Base-by-base conservation (phyloP, 2,329 filamentous ascomycete species). In the Phialophora chinensis region DNA sequence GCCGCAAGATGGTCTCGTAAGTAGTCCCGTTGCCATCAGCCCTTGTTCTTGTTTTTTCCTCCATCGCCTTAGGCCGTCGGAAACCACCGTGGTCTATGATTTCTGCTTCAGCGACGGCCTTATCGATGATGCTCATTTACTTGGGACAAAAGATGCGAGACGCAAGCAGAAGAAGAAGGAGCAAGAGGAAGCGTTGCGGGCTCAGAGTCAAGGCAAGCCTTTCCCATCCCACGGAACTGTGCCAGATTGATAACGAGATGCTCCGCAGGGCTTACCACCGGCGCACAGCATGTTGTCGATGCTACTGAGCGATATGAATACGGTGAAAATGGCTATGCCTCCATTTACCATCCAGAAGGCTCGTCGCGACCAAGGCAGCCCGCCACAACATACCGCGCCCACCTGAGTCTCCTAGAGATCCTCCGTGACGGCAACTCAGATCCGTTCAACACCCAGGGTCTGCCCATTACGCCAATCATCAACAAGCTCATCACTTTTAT, bases 401-500 rank as follows among this genome's bases (percentile, higher is more conserved):
- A 10, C 14, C 23, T 52, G 11, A 63, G 35, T 29, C 50, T 66
- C 2, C 52, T 60, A 10, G 25, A 66, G 27, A 44, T 66, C 23
- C 50, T 66, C 4, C 58, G 35, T 4, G 63, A 59, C 52, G 49
- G 63, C 27, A 52, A 58, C 20, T 66, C 58, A 5, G 63, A 66
- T 35, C 63, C 63, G 6, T 66, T 66, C 44, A 62, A 58, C 27
- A 52, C 63, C 3, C 38, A 62, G 44, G 58, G 35, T 25, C 25
- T 66, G 4, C 53, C 12, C 17, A 66, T 66, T 29, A 62, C 50
- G 14, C 63, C 63, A 42, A 14, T 29, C 29, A 54, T 66, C 59
- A 66, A 66, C 29, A 60, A 66, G 20, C 52, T 62, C 50, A 44
- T 66, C 42, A 58, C 58, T 1, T 66, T 66, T 17, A 66, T 66